These are phyloP conservation scores for Talaromyces sp. DNA, from an alignment of 2,329 filamentous ascomycete species.

Conservation along the genomic window DNA sequence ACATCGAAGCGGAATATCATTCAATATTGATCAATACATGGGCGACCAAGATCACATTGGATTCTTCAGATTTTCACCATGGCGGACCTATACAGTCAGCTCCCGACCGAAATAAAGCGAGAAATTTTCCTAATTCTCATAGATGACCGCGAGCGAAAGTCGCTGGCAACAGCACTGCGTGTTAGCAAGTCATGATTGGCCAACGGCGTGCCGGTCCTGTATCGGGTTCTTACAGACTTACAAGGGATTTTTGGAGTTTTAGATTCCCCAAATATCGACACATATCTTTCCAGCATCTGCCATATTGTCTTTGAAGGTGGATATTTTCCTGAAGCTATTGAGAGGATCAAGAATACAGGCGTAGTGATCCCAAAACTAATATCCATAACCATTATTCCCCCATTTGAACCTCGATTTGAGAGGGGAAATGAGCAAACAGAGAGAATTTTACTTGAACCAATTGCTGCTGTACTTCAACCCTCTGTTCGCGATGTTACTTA, in stretches of 20 bases:
- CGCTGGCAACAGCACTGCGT: background rate
- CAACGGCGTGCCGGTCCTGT: background rate
- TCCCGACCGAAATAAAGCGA: background rate
- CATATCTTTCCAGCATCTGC: background rate
- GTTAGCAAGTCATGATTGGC: constrained; percentile 2
- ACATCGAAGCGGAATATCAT: too few relatives aligned
- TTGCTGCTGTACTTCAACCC: constrained; percentile 1
- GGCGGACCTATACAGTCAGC: background rate
- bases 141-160: background rate
- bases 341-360: background rate
- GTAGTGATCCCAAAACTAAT: background rate
- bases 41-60: too few relatives aligned
- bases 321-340: background rate
- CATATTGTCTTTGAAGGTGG: background rate
- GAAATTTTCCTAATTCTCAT: background rate
- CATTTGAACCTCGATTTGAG: background rate
- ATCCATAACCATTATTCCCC: background rate
- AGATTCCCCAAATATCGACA: background rate
- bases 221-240: background rate
- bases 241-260: background rate
- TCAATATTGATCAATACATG: too few relatives aligned
- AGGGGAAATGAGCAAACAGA: background rate
- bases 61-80: background rate
- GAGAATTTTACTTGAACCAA: background rate
- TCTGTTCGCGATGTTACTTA: background rate